Conservation (phyloP, 176 grass and related monocot genomes). For the Cenchrus americanus region DNA sequence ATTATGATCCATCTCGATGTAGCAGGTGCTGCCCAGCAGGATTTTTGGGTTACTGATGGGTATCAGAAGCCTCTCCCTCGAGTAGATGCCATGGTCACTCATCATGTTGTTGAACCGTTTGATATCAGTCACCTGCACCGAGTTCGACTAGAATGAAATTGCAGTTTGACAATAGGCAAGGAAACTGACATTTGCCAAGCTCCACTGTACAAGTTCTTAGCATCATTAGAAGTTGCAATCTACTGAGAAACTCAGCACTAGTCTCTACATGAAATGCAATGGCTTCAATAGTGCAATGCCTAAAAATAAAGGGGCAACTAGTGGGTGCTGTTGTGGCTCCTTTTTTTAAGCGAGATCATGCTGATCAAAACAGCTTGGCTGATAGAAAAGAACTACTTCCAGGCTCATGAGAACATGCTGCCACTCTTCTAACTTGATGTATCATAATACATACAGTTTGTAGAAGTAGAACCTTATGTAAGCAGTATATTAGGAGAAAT, state of each 20-base stretch:
- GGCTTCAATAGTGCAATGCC: no score
- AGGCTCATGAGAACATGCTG: neutral
- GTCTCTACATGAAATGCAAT: no score
- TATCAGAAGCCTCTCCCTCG: conserved; percentile 84
- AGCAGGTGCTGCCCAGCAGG: conserved; percentile 70
- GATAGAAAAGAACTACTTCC: neutral
- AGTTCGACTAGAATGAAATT: neutral
- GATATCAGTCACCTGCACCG: conserved; percentile 71
- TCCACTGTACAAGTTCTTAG: neutral
- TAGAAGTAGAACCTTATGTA: neutral
- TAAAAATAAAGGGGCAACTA: no score
- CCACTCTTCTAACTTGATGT: neutral
- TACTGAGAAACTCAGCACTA: no score
- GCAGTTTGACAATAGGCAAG: neutral
- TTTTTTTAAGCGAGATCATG: neutral
- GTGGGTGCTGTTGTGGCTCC: no score
- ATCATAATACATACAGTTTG: neutral
- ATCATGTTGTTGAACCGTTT: conserved; percentile 98
- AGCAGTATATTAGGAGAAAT: neutral
- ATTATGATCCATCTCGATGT: conserved; percentile 86
- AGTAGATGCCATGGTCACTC: conserved; percentile 97
- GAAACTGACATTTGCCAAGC: neutral
- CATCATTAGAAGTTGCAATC: no score
- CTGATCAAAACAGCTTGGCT: neutral
- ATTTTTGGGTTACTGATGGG: conserved; percentile 68